Evolutionary conservation across 768 basidiomycete genomes (phyloP), one percentile per base, ranked within the genome.

Genomic region (Boletus reticuloceps): DNA sequence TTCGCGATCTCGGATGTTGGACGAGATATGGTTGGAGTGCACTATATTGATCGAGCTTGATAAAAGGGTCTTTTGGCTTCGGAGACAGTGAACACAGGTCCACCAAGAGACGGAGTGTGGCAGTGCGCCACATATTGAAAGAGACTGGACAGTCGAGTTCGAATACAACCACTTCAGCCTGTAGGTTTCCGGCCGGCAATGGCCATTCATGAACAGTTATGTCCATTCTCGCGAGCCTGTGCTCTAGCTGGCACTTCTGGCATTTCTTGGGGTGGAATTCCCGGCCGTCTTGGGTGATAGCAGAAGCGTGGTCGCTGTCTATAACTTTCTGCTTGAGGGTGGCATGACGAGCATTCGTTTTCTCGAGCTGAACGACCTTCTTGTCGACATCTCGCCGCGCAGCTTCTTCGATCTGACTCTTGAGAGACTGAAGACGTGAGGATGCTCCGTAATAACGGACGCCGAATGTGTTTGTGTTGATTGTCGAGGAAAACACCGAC

Each of bases 131-230:
- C 50, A 75, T 66, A 6, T 68, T 61, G 58, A 81, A 78, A 10
- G 65, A 54, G 8, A 64, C 31, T 5, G 81, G 81, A 48, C 72
- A 72, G 11, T 59, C 53, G 3, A 80, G 55, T 54, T 82, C 79
- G 48, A 82, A 82, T 2, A 80, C 62, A 16, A 73, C 67, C 0
- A 60, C 60, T 48, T 73, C 63, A 0, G 70, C 69, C 8, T 52
- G 29, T 14, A 61, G n/a, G 5, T n/a, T 9, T 10, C 59, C 41
- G 1, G 53, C 25, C 2, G 80, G 77, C 25, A 82, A 59, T 0
- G 80, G 81, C 79, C 79, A 79, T 51, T 82, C 81, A 32, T 78
- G 67, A 3, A 77, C 59, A 1, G 34, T 2, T 27, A 82, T 80
- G 0, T 16, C n/a, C 64, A 79, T 58, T 0, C 2, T 29, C 1